Conservation (phyloP, 2,329 filamentous ascomycete genomes). For the Leptographium procerum region DNA sequence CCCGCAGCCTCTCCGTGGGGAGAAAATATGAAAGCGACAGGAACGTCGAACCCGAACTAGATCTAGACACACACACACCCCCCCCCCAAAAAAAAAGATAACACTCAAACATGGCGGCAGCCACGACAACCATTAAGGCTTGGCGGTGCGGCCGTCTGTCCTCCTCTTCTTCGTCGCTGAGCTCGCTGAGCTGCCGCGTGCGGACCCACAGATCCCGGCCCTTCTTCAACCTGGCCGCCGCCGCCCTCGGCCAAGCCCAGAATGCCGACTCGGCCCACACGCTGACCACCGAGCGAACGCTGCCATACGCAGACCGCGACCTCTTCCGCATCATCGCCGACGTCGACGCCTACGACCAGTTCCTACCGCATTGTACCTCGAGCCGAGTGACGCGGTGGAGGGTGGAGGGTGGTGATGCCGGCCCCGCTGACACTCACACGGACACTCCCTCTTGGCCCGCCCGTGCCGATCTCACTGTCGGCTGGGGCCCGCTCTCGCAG, state of each 20-base stretch:
- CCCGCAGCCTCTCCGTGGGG: background rate
- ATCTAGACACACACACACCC: too few species aligned
- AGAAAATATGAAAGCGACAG: background rate
- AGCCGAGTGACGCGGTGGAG: slow-evolving; percentile 69
- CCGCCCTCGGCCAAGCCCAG: slow-evolving; percentile 5
- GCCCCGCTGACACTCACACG: slow-evolving; percentile 16
- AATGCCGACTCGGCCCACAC: slow-evolving; percentile 33
- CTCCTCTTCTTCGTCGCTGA: background rate
- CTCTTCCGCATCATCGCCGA: slow-evolving; percentile 85
- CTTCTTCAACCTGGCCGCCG: slow-evolving; percentile 19
- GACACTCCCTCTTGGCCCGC: slow-evolving; percentile 50
- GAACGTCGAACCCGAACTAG: background rate
- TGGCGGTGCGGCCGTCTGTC: background rate
- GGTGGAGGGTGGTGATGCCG: too few species aligned
- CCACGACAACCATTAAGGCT: background rate
- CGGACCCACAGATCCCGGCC: slow-evolving; percentile 10
- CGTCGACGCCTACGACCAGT: slow-evolving; percentile 69
- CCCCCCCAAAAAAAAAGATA: too few species aligned
- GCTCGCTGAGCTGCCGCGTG: background rate
- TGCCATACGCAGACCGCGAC: slow-evolving; percentile 58
- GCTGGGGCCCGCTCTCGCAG: slow-evolving; percentile 76
- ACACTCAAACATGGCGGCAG: background rate
- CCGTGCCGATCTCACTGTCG: slow-evolving; percentile 68
- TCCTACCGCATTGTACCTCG: slow-evolving; percentile 82
- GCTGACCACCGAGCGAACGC: slow-evolving; percentile 61